A percentile compares a stretch with the other conserved stretches of the same genome.
Evolutionary conservation across 768 basidiomycete species (phyloP).

Genomic region (Tephrocybe sp.): DNA sequence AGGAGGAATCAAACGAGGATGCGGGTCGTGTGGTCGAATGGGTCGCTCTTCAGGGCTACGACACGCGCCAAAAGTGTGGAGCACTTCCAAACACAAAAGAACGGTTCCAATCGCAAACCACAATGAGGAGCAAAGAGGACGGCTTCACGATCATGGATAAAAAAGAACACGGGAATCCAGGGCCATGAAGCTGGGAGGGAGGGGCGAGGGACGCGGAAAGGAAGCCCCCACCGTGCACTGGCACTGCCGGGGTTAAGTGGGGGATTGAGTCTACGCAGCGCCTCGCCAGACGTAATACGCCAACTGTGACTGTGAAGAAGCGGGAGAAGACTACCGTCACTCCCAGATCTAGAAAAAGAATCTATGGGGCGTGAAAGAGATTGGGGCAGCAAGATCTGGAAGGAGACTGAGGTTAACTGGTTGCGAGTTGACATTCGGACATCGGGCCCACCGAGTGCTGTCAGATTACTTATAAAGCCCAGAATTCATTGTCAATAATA

Average conservation of each 20-base stretch:
- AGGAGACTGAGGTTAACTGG: not conserved
- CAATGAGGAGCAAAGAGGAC: not conserved
- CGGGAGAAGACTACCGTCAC: too few relatives aligned
- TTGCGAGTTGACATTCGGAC: not conserved
- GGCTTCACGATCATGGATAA: not conserved
- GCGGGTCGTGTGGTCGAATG: not conserved
- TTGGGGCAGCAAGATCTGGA: constrained; percentile 9
- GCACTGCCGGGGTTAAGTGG: constrained; percentile 4
- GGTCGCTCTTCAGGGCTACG: too few relatives aligned
- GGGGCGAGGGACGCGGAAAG: constrained; percentile 10
- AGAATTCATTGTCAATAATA: too few relatives aligned
- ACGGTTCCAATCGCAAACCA: not conserved
- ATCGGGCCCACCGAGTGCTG: too few relatives aligned
- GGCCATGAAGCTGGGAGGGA: too few relatives aligned
- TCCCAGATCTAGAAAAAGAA: constrained; percentile 11
- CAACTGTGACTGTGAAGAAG: constrained; percentile 6
- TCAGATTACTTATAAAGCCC: too few relatives aligned
- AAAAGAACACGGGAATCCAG: not conserved
- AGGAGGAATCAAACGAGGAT: too few relatives aligned
- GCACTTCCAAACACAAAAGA: not conserved
- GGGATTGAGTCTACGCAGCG: constrained; percentile 2
- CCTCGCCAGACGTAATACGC: constrained; percentile 9
- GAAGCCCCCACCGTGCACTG: too few relatives aligned
- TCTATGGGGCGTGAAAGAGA: not conserved
- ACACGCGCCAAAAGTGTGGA: not conserved